Base-by-base conservation (phyloP, 768 basidiomycete genomes). In the Suillus subluteus region DNA sequence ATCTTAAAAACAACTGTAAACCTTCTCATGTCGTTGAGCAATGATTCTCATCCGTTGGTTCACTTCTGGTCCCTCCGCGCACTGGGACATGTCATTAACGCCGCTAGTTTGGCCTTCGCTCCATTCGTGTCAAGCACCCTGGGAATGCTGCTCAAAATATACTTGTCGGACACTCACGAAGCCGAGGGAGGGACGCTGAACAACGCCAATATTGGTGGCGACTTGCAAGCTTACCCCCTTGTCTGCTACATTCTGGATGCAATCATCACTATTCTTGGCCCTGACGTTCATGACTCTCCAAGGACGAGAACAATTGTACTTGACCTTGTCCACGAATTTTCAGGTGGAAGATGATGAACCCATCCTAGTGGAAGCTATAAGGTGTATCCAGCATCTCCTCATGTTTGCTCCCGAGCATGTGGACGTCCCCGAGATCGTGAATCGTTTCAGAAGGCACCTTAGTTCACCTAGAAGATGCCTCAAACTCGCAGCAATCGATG, bases 1-100 rank as follows among this genome's bases (percentile, higher is more conserved):
- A 84, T 98, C 18, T 84, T 99, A 67, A 99, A 98, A 78, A 98
- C 96, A 0, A 95, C 96, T 0, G 92, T 97, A 68, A 96, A 98
- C 73, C 90, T 99, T 55, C 83, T 98, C 44, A 94, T 97, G 88
- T 97, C 96, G 0, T 86, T 99, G 23, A 89, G 91, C 76, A 96
- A 93, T 67, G 98, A 99, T 76, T 96, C 97, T 0, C 98, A 99
- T 75, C 97, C 98, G 0, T 85, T 95, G 40, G 98, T 98, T 7
- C 97, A 99, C 76, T 98, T 91, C 73, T 96, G 92, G 89, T 91
- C 97, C 3, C 81, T 98, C 68, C 89, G 87, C 58, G 92, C 98
- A 1, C 82, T 99, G 38, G 88, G 91, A 7, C 84, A 87, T 18
- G 96, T 99, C 65, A 91, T 98, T 75, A 90, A 94, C 73, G 91